Evolutionary conservation across 2,329 filamentous ascomycete genomes (phyloP).

Genomic region (Trichoderma sp.): DNA sequence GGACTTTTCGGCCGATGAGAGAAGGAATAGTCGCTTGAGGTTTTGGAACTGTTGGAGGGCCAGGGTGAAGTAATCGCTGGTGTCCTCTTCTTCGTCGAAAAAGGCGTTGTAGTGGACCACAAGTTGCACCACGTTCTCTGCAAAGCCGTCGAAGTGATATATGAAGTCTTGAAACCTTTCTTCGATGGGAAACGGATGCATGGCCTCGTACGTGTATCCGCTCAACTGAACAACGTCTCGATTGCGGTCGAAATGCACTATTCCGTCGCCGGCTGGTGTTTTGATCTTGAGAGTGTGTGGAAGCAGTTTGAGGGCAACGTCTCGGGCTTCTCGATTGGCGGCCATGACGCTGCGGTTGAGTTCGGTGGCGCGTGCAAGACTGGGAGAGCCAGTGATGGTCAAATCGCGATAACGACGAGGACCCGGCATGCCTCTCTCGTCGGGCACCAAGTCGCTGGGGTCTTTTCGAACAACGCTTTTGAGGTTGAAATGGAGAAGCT

Average conservation of each 20-base stretch:
- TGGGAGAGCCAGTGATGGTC: conserved; percentile 13
- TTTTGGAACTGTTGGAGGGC: conserved; percentile 33
- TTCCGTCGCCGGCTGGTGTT: conserved; percentile 31
- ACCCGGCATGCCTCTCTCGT: neutral
- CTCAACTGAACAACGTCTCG: conserved; percentile 40
- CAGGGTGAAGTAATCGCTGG: conserved; percentile 1
- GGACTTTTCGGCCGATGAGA: neutral
- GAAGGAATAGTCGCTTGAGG: conserved; percentile 38
- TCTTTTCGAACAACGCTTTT: neutral
- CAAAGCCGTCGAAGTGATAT: conserved; percentile 36
- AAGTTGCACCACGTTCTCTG: conserved; percentile 38
- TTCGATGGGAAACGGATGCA: neutral
- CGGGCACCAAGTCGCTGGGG: neutral
- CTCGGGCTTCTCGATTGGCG: conserved; percentile 44
- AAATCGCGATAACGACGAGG: neutral
- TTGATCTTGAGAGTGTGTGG: conserved; percentile 41
- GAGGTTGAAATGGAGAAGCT: conserved; percentile 31
- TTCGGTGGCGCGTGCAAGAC: conserved; percentile 38
- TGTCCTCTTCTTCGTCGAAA: neutral
- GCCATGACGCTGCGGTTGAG: conserved; percentile 40
- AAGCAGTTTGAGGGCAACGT: conserved; percentile 38
- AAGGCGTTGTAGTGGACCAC: conserved; percentile 32
- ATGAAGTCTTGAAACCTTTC: neutral
- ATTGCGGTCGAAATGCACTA: conserved; percentile 39
- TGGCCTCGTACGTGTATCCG: neutral